Conservation (phyloP, 306 rosid genomes). For the apple (Malus domestica) region ASM211411v1 NC_041800.1:1151001-1151500, state of each 20-base stretch:
- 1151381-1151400: neutral
- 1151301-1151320: neutral
- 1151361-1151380: neutral
- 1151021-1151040: neutral
- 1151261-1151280: neutral
- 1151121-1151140: too few relatives aligned
- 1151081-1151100: too few relatives aligned
- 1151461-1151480: constrained; percentile 77
- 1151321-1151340: neutral
- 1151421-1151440: constrained; percentile 12
- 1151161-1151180: neutral
- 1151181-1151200: neutral
- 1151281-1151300: neutral
- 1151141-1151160: too few relatives aligned
- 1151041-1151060: neutral
- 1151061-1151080: neutral
- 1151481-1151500: constrained; percentile 55
- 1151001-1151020: neutral
- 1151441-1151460: constrained; percentile 28
- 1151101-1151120: too few relatives aligned
- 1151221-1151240: neutral
- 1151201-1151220: neutral
- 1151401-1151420: constrained; percentile 29
- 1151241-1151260: neutral
- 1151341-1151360: neutral